Base-by-base conservation (phyloP, 2,329 filamentous ascomycete genomes). In the Podosphaera aphanis region DNA sequence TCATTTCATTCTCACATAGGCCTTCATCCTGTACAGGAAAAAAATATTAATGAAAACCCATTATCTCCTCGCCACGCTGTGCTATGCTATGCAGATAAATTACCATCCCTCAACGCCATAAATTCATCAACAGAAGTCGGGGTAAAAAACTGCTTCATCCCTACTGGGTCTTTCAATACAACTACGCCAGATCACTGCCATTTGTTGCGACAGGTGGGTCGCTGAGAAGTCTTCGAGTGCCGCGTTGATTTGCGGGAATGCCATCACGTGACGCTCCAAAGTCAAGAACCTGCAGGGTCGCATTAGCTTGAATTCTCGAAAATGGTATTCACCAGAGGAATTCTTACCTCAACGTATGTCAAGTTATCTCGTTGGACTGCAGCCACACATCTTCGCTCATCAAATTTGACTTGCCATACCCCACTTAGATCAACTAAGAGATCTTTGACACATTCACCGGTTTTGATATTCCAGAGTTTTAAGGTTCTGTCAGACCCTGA, bases 331-430 rank as follows among this genome's bases (percentile, higher is more conserved):
- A 6, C 10, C 11, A 25, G 27, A 27, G n/a, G 63, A 25, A 36
- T 37, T 16, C 76, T 66, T 61, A 93, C 90, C 74, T 98, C 90
- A 48, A 98, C 85, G 61, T 93, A 98, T 18, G 90, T 98, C 55
- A 93, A 64, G 56, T 77, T 79, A 52, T 93, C 84, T 47, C 90
- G 74, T 66, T 98, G 90, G 47, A 98, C 90, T 39, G 90, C 90
- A 49, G 90, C 90, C 47, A 98, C 90, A 60, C 90, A 98, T 60
- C 88, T 74, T 53, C 90, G 73, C 59, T 92, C 84, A 57, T 98
- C 86, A 64, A 98, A 98, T 57, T 90, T 90, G 56, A 98, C 90
- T 65, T 98, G 90, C 90, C 90, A 98, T 6, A 98, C 90, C n/a
- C 88, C 86, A 53, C 79, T 88, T 31, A 98, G 69, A 57, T 94